Evolutionary conservation across 306 rosid genomes (phyloP).

Genomic region (Mimosa bimucronata): DNA sequence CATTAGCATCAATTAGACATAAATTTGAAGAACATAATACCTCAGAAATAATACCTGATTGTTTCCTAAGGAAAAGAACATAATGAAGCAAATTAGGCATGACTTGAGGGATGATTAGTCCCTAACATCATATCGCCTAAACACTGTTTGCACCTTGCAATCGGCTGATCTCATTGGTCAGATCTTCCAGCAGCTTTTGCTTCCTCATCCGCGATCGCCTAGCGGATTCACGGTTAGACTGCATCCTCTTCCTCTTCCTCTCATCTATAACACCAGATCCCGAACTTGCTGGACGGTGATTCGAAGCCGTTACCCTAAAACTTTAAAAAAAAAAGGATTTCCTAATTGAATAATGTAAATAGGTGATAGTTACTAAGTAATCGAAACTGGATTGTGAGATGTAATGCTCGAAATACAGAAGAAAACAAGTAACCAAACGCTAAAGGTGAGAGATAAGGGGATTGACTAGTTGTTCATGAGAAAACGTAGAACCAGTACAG

Average conservation of each 20-base stretch:
- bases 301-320: slow-evolving; percentile 55
- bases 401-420: slow-evolving; percentile 13
- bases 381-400: slow-evolving; percentile 26
- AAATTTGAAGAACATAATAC: background rate
- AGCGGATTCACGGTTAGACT: slow-evolving; percentile 91
- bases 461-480: slow-evolving; percentile 59
- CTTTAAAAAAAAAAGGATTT: background rate
- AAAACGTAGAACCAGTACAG: slow-evolving; percentile 62
- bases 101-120: too few species aligned
- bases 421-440: slow-evolving; percentile 20
- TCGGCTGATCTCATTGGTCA: slow-evolving; percentile 56
- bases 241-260: slow-evolving; percentile 92
- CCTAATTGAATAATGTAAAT: background rate
- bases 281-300: slow-evolving; percentile 54
- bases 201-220: slow-evolving; percentile 89
- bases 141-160: slow-evolving; percentile 55
- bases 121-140: too few species aligned
- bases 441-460: background rate
- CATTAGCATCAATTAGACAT: slow-evolving; percentile 8
- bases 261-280: slow-evolving; percentile 74
- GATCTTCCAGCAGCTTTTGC: slow-evolving; percentile 87
- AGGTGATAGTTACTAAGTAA: background rate
- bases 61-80: too few species aligned
- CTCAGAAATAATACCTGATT: too few species aligned
- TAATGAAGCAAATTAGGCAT: slow-evolving; percentile 40